A percentile compares a stretch with the other conserved stretches of the same genome.
phyloP scores from a whole-genome alignment of 257 asterid genomes.

The Apocynum venetum region DNA sequence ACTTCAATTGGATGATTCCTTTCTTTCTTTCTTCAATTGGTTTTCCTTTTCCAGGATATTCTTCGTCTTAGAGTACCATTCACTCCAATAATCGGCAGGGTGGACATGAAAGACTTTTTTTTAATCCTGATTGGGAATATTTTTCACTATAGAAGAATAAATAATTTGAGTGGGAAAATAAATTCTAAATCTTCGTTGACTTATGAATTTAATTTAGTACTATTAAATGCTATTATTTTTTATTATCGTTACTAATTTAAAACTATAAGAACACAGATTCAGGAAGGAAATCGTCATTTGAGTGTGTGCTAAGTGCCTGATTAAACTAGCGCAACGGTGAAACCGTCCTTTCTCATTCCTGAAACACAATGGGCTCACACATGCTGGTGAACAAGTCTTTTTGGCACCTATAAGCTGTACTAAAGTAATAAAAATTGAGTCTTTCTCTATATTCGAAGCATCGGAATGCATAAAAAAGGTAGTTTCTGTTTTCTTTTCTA shows the following conservation, averaged over 20 bases:
- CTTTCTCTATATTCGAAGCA: background rate
- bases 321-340: background rate
- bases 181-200: no score
- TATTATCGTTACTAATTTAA: no score
- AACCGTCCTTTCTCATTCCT: background rate
- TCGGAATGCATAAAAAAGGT: background rate
- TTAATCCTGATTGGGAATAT: no score
- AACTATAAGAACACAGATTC: no score
- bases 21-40: background rate
- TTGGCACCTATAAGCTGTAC: background rate
- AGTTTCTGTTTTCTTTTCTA: background rate
- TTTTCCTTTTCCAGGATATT: background rate
- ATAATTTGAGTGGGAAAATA: no score
- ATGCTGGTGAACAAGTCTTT: background rate
- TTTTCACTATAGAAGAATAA: no score
- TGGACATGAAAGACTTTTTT: no score
- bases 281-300: no score
- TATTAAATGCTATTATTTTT: no score
- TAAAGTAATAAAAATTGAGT: background rate
- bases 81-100: no score
- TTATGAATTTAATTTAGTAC: no score
- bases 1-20: background rate
- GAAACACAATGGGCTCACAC: background rate
- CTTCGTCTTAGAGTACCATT: background rate
- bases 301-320: background rate